phyloP scores from a whole-genome alignment of 2,329 filamentous ascomycete genomes.

The Cladophialophora bantiana region DNA sequence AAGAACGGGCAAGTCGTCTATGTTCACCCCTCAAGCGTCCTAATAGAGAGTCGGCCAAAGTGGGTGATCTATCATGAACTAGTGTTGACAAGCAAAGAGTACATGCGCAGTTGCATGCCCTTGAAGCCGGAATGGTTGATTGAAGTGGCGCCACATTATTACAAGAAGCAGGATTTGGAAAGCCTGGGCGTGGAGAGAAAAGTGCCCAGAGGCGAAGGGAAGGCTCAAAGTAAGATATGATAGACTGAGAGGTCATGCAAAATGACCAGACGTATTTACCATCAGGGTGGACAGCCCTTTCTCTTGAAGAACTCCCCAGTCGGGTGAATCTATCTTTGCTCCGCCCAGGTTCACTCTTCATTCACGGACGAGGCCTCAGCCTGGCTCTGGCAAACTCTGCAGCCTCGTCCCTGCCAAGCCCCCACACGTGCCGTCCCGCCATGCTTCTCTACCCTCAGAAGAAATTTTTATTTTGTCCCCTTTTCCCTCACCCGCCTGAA shows the following conservation, averaged over 20 bases:
- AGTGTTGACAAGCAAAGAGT: slow-evolving; percentile 86
- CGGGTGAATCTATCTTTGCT: not conserved
- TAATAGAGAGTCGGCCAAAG: slow-evolving; percentile 74
- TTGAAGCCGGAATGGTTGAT: slow-evolving; percentile 83
- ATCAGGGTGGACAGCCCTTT: not conserved
- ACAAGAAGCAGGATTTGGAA: slow-evolving; percentile 90
- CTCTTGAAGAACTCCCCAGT: not conserved
- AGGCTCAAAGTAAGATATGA: slow-evolving; percentile 42
- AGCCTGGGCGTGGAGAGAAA: slow-evolving; percentile 78
- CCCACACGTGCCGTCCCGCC: slow-evolving; percentile 9
- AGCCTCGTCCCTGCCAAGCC: slow-evolving; percentile 21
- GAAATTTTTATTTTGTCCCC: slow-evolving; percentile 8
- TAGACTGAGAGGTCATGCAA: not conserved
- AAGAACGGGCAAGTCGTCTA: slow-evolving; percentile 89
- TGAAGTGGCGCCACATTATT: slow-evolving; percentile 92
- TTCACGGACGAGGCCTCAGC: not conserved
- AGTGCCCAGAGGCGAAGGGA: slow-evolving; percentile 66
- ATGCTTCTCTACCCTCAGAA: not conserved
- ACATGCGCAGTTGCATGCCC: slow-evolving; percentile 86
- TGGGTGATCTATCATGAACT: slow-evolving; percentile 88
- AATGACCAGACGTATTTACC: not conserved
- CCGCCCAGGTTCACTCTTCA: not conserved
- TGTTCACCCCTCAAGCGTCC: slow-evolving; percentile 85
- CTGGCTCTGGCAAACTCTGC: not conserved
- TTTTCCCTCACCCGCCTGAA: not conserved